Conservation (phyloP, 441 rosid species). For the Codiaeum variegatum region DNA sequence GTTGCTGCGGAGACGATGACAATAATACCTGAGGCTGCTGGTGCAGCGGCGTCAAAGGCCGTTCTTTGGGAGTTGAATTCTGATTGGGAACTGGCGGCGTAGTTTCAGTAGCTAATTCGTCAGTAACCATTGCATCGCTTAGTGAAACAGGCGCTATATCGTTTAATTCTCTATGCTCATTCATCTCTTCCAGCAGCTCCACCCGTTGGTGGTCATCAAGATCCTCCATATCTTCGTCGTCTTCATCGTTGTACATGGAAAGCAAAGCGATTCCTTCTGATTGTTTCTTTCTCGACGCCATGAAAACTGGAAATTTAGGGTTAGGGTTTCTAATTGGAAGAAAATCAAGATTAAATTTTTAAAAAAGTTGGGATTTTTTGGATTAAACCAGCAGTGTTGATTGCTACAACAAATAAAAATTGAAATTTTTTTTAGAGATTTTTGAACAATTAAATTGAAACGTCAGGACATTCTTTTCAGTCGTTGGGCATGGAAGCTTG, state of each 20-base stretch:
- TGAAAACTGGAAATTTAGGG: constrained; percentile 21
- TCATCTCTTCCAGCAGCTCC: constrained; percentile 25
- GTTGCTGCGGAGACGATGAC: constrained; percentile 23
- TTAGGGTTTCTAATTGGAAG: constrained; percentile 7
- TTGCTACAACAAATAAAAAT: not conserved
- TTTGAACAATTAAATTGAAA: not conserved
- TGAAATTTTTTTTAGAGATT: not conserved
- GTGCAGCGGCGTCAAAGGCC: constrained; percentile 21
- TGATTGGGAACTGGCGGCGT: constrained; percentile 19
- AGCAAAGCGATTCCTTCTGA: constrained; percentile 86
- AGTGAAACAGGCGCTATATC: constrained; percentile 36
- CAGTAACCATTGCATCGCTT: constrained; percentile 20
- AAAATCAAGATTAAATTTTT: not conserved
- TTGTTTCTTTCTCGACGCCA: constrained; percentile 74
- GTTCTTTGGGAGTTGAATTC: constrained; percentile 23
- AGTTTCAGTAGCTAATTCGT: constrained; percentile 15
- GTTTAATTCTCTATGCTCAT: constrained; percentile 29
- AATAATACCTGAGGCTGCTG: constrained; percentile 22
- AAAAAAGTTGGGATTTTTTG: not conserved
- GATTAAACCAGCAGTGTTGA: not conserved
- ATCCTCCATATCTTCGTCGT: constrained; percentile 93
- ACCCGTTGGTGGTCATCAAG: constrained; percentile 33
- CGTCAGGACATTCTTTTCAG: not conserved
- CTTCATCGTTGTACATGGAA: constrained; percentile 88
- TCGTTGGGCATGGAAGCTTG: not conserved